These are phyloP conservation scores for Nothomitra cinnamomea DNA, from an alignment of 2,329 filamentous ascomycete species.

Conservation along the genomic window DNA sequence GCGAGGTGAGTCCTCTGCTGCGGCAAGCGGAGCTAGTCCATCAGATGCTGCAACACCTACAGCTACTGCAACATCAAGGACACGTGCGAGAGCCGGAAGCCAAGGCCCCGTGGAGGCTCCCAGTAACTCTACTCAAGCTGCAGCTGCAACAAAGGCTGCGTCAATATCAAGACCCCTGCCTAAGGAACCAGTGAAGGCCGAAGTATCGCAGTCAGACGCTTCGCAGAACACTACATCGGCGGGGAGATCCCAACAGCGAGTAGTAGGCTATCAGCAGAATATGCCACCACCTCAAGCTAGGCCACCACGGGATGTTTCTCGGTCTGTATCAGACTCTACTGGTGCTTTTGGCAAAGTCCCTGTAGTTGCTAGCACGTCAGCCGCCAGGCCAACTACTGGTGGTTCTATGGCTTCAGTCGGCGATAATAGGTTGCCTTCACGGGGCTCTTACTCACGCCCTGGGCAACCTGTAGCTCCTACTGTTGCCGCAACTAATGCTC, in stretches of 20 bases:
- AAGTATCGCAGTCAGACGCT: slow-evolving; percentile 8
- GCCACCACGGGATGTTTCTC: slow-evolving; percentile 32
- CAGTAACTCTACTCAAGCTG: slow-evolving; percentile 15
- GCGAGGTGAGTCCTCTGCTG: slow-evolving; percentile 39
- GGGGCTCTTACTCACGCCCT: slow-evolving; percentile 45
- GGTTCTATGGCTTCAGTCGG: slow-evolving; percentile 55
- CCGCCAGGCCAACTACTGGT: slow-evolving; percentile 57
- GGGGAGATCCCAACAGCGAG: not conserved
- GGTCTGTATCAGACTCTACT: slow-evolving; percentile 40
- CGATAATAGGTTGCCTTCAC: slow-evolving; percentile 45
- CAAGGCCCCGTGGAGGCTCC: slow-evolving; percentile 32
- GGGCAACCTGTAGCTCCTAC: slow-evolving; percentile 76
- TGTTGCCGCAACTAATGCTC: slow-evolving; percentile 73
- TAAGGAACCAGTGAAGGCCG: slow-evolving; percentile 17
- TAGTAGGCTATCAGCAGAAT: slow-evolving; percentile 17
- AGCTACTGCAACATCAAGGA: slow-evolving; percentile 21
- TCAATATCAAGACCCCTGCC: slow-evolving; percentile 8
- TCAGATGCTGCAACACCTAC: slow-evolving; percentile 12
- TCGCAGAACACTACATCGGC: not conserved
- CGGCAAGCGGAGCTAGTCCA: slow-evolving; percentile 11
- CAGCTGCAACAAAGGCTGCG: slow-evolving; percentile 8
- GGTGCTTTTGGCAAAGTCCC: slow-evolving; percentile 18
- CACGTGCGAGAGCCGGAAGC: slow-evolving; percentile 36
- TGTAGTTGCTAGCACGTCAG: slow-evolving; percentile 28
- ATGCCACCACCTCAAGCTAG: slow-evolving; percentile 21